These are phyloP conservation scores for Blastocystis sp. DNA, from an alignment of 352 stramenopile species.

Conservation along the genomic window DNA sequence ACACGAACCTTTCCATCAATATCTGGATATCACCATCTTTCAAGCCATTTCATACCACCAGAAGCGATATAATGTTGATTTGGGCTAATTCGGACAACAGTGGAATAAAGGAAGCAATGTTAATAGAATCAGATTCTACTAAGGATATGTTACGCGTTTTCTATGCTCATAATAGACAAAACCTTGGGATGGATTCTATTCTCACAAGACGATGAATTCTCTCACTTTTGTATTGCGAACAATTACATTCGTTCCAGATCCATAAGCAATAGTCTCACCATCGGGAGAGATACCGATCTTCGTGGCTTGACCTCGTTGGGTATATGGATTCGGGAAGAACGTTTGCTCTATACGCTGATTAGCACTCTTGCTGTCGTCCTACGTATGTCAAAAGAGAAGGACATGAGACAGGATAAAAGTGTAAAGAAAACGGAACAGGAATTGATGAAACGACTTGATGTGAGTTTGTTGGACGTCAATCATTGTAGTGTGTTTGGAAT, in stretches of 20 bases:
- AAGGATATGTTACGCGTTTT: conserved; percentile 49
- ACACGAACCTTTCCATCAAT: conserved; percentile 59
- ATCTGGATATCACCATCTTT: not conserved
- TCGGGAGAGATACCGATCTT: conserved; percentile 41
- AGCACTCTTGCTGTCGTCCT: not conserved
- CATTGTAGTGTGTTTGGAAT: too few species aligned
- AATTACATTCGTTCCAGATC: conserved; percentile 30
- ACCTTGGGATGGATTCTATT: conserved; percentile 44
- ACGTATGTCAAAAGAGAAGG: conserved; percentile 18
- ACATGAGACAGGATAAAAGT: not conserved
- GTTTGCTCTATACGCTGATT: conserved; percentile 10
- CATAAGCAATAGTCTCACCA: conserved; percentile 17
- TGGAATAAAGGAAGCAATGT: not conserved
- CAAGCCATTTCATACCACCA: not conserved
- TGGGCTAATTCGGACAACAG: not conserved
- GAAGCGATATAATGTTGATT: conserved; percentile 38
- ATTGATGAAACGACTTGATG: not conserved
- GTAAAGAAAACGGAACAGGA: conserved; percentile 8
- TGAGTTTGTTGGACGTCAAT: too few species aligned
- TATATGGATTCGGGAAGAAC: conserved; percentile 50
- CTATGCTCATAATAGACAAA: conserved; percentile 50
- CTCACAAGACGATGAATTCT: not conserved
- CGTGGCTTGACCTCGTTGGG: conserved; percentile 1
- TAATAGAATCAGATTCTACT: not conserved
- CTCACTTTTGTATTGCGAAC: not conserved